Evolutionary conservation across 805 yeast species (phyloP).

Genomic region (Barnettozyma sucrosica): DNA sequence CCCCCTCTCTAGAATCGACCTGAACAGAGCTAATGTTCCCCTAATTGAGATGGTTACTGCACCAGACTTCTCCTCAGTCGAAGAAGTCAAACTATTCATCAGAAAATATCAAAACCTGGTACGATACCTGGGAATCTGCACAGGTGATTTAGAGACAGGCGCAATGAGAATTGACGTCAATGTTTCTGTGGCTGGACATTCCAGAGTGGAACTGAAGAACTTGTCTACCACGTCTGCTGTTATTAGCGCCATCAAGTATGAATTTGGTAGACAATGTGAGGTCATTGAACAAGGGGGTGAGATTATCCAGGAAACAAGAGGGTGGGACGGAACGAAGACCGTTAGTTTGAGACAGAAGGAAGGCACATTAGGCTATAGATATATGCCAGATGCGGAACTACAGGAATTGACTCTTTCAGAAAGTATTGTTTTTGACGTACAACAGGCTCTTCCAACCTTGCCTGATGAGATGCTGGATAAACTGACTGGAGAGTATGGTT

Average conservation of each 20-base stretch:
- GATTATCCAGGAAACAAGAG: slow-evolving; percentile 65
- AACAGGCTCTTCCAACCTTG: slow-evolving; percentile 42
- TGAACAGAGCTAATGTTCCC: slow-evolving; percentile 81
- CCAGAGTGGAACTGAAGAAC: slow-evolving; percentile 85
- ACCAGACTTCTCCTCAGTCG: slow-evolving; percentile 70
- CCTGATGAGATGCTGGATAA: slow-evolving; percentile 54
- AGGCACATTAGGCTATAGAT: slow-evolving; percentile 78
- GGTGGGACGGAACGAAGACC: slow-evolving; percentile 83
- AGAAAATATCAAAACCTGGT: slow-evolving; percentile 73
- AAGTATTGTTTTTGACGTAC: slow-evolving; percentile 37
- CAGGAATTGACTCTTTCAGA: slow-evolving; percentile 48
- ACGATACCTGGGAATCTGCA: slow-evolving; percentile 62
- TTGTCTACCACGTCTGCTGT: slow-evolving; percentile 81
- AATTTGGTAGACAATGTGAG: slow-evolving; percentile 62
- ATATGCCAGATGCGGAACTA: slow-evolving; percentile 91
- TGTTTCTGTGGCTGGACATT: slow-evolving; percentile 66
- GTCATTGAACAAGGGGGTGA: slow-evolving; percentile 37
- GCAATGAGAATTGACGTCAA: slow-evolving; percentile 95
- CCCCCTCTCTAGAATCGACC: slow-evolving; percentile 52
- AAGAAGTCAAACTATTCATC: slow-evolving; percentile 71
- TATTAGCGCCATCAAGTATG: slow-evolving; percentile 65
- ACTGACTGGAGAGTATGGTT: slow-evolving; percentile 38
- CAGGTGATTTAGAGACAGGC: slow-evolving; percentile 91
- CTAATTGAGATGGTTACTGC: slow-evolving; percentile 86
- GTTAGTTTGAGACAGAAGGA: slow-evolving; percentile 70